These are phyloP conservation scores for Pseudogymnoascus sp. DNA, from an alignment of 2,329 filamentous ascomycete genomes.

Conservation along the genomic window DNA sequence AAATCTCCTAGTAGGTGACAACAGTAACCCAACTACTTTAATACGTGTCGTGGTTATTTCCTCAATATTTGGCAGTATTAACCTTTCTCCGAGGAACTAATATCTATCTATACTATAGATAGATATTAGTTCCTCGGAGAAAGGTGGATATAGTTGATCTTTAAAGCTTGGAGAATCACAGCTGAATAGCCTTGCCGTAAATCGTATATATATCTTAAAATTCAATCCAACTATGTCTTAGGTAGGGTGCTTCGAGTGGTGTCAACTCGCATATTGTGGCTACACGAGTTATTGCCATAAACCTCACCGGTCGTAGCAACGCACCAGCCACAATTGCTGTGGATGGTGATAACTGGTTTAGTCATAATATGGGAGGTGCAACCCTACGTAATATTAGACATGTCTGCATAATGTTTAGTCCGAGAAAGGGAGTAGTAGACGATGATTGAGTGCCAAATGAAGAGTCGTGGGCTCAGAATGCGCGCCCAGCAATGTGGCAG, in stretches of 20 bases:
- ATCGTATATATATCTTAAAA: neutral
- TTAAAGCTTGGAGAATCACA: neutral
- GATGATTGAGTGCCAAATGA: constrained; percentile 10
- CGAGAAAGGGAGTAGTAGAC: neutral
- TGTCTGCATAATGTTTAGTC: neutral
- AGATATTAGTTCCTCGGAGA: too few relatives aligned
- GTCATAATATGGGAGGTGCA: neutral
- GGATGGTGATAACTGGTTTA: neutral
- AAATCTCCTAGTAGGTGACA: too few relatives aligned
- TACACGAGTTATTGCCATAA: too few relatives aligned
- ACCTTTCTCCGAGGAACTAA: too few relatives aligned
- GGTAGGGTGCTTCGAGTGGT: neutral
- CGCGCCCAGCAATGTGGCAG: too few relatives aligned
- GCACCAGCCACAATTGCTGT: neutral
- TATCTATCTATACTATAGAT: too few relatives aligned
- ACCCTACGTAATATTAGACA: neutral
- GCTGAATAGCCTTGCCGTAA: neutral
- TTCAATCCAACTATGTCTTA: neutral
- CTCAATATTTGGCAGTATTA: too few relatives aligned
- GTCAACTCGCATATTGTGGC: too few relatives aligned
- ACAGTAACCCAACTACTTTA: too few relatives aligned
- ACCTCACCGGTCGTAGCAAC: too few relatives aligned
- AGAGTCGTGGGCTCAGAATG: neutral
- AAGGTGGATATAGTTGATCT: neutral
- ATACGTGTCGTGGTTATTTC: too few relatives aligned